phyloP scores from a whole-genome alignment of 768 basidiomycete species.

The Leccinum aurantiacum region DNA sequence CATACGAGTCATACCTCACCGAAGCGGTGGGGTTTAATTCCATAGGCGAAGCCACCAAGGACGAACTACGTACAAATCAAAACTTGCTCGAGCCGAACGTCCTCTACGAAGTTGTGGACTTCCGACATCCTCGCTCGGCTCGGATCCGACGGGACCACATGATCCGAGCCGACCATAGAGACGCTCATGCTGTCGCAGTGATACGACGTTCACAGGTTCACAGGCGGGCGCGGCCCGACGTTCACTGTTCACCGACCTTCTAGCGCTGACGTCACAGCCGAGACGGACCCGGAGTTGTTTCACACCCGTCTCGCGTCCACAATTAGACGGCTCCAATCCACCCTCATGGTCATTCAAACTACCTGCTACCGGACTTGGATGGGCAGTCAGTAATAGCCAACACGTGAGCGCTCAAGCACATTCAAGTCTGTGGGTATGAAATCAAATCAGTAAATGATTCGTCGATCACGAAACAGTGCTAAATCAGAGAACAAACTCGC shows the following conservation, averaged over 20 bases:
- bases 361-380: not conserved
- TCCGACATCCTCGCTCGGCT: not conserved
- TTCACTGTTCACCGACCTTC: not conserved
- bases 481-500: slow-evolving; percentile 25
- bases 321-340: not conserved
- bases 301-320: not conserved
- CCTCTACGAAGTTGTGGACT: not conserved
- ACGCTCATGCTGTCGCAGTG: not conserved
- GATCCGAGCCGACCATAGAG: not conserved
- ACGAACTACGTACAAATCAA: too few relatives aligned
- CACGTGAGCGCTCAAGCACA: not conserved
- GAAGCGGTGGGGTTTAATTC: not conserved
- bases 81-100: not conserved
- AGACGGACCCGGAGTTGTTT: not conserved
- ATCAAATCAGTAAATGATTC: slow-evolving; percentile 8
- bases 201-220: not conserved
- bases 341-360: not conserved
- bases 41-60: not conserved
- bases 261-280: not conserved
- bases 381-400: not conserved
- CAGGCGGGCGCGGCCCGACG: not conserved
- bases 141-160: not conserved
- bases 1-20: not conserved
- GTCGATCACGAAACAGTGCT: not conserved
- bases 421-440: not conserved